Evolutionary conservation across 192 early-diverging fungal genomes (phyloP), one percentile per base, ranked within the genome.

Genomic region (Chytriomyces hyalinus): DNA sequence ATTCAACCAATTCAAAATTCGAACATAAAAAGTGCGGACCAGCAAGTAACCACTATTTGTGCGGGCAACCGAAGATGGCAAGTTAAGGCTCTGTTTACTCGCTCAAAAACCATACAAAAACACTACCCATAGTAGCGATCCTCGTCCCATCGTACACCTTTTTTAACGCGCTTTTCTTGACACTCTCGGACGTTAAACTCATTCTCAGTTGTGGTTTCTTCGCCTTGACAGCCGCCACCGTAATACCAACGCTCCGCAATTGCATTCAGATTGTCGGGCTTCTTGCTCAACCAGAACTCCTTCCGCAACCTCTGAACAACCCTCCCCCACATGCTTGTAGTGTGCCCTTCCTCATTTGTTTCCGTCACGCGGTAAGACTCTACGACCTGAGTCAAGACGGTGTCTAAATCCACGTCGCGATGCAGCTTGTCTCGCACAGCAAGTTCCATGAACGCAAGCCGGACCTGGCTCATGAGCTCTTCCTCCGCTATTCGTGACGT

Each of bases 241-340:
- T 17, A 7, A 11, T 15, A 57, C 61, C 45, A 20, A 8, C 45
- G 45, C 71, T 51, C 48, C 0, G 28, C 22, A 20, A 22, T 26
- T 17, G 50, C 69, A 9, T 24, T 51, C 44, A 73, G 62, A 45
- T 73, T 36, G 10, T 44, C 47, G 6, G 71, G 71, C 45, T 63
- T 61, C 59, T 49, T n/a, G 49, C 46, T 63, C 71, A 73, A 47
- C 71, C 71, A 73, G 46, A 73, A 73, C 71, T 73, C 71, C 44
- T 63, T 60, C 43, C 71, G 53, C 26, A 73, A 26, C 44, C 46
- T 73, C n/a, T 10, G 15, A 36, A 49, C 17, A 11, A 73, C 44
- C 2, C 11, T 15, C 3, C 26, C 44, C 71, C 71, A 73, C 3
- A 24, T 45, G 8, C 28, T 49, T 0, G 24, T 15, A 15, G 43